Evolutionary conservation across 148 eudicot species (phyloP), one percentile per base, ranked within the genome.

Genomic region (Rhododendron williamsianum): DNA sequence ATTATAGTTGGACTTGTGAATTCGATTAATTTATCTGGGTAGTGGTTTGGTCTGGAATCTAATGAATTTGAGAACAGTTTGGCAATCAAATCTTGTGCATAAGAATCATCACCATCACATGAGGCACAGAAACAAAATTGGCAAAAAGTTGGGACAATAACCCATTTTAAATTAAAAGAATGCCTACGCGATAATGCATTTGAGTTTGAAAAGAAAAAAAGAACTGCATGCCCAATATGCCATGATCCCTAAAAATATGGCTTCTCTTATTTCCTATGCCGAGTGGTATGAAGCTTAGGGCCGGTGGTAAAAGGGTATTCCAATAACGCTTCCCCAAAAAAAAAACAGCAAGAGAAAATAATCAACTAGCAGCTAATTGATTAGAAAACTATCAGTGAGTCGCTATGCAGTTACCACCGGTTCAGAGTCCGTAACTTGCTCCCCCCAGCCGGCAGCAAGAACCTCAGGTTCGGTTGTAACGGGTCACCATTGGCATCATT

Each of bases 381-480:
- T 12, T 36, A 23, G 21, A 80, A 85, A 51, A 71, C 3, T 3
- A 35, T 21, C 19, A 30, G 63, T 65, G 12, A 65, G 83, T 84
- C 27, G 41, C 67, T 43, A 78, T 49, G 81, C 82, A 69, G 74
- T 78, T 48, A 58, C 2, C 41, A 81, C 48, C 6, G 86, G 43
- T 67, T 85, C 85, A 58, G 65, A 76, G 71, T 90, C 87, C 5
- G 16, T 49, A 80, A 46, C 82, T 83, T 88, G 65, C 49, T 81
- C 71, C 11, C 48, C 78, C 58, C n/a, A n/a, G n/a, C n/a, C n/a
- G n/a, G 81, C 86, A 63, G 83, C 78, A n/a, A 85, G 58, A 43
- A 84, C 86, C 25, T 81, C 89, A 58, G 82, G 35, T 58, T 81
- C 76, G 8, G 74, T 13, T 65, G 48, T 21, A 15, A 58, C 84